phyloP scores from a whole-genome alignment of 2,329 filamentous ascomycete genomes.

The Paraphoma chrysanthemicola region DNA sequence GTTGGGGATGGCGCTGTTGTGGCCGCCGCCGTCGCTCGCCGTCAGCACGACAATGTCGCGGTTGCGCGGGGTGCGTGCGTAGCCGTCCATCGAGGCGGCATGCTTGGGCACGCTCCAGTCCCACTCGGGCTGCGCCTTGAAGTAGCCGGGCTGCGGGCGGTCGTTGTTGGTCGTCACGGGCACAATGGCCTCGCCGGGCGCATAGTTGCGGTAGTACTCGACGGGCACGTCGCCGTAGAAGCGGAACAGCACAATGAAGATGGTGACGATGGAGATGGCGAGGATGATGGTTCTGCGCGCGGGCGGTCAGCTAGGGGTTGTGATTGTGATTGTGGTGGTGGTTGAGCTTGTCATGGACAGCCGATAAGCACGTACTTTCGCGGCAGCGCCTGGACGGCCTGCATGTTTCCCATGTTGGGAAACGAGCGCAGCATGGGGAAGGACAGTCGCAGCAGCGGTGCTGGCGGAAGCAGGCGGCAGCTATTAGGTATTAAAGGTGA shows the following conservation, averaged over 20 bases:
- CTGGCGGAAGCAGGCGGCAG: neutral
- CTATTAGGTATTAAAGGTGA: neutral
- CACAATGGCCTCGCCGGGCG: constrained; percentile 20
- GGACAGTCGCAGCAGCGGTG: neutral
- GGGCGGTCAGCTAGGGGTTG: constrained; percentile 5
- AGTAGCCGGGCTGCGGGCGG: constrained; percentile 36
- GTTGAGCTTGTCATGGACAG: neutral
- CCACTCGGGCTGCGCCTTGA: constrained; percentile 42
- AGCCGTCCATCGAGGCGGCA: constrained; percentile 36
- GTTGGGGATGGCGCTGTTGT: constrained; percentile 50
- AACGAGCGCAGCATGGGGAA: constrained; percentile 4
- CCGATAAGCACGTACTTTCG: constrained; percentile 11
- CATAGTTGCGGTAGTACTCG: constrained; percentile 35
- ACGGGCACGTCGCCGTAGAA: constrained; percentile 35
- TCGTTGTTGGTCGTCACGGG: constrained; percentile 28
- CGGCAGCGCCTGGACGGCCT: constrained; percentile 11
- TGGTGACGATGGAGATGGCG: constrained; percentile 22
- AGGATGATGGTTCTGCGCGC: constrained; percentile 27
- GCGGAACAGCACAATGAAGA: constrained; percentile 29
- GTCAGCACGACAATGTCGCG: constrained; percentile 49
- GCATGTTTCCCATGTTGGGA: constrained; percentile 9
- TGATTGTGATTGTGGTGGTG: neutral
- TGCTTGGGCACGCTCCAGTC: constrained; percentile 35
- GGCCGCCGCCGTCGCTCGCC: constrained; percentile 50
- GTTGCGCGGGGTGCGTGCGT: constrained; percentile 39